phyloP scores from a whole-genome alignment of 108 stramenopile genomes.

The Pseudonitzschia delicatissima region DNA sequence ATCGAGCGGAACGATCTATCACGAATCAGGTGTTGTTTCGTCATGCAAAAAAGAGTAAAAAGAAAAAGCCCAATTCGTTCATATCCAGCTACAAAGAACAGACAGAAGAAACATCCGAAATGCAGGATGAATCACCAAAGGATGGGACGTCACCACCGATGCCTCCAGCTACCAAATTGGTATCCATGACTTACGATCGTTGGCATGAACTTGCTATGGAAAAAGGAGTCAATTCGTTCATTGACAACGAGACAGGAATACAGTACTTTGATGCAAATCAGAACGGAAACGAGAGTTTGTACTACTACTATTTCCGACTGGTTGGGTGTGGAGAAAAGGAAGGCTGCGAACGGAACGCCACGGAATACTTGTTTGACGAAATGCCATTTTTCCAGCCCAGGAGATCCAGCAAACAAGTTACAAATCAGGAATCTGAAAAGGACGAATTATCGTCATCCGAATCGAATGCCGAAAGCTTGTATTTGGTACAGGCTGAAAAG shows the following conservation, averaged over 20 bases:
- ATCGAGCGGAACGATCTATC: conserved; percentile 73
- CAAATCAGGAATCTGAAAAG: not conserved
- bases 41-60: not conserved
- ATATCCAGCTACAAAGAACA: not conserved
- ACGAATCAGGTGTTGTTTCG: conserved; percentile 99
- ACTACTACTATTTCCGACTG: conserved; percentile 92
- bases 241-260: conserved; percentile 24
- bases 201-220: conserved; percentile 82
- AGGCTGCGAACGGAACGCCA: conserved; percentile 61
- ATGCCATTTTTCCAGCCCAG: conserved; percentile 84
- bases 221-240: conserved; percentile 40
- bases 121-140: not conserved
- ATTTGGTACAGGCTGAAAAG: conserved; percentile 23
- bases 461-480: conserved; percentile 3
- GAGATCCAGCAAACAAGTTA: not conserved
- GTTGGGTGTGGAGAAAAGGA: conserved; percentile 76
- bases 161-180: conserved; percentile 73
- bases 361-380: conserved; percentile 86
- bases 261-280: conserved; percentile 34
- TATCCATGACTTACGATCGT: conserved; percentile 79
- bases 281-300: conserved; percentile 13
- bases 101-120: conserved; percentile 18
- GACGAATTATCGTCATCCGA: not conserved
- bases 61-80: not conserved
- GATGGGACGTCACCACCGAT: conserved; percentile 12